Conservation (phyloP, 2,329 filamentous ascomycete species). For the Graphilbum ipis-grandicollis region DNA sequence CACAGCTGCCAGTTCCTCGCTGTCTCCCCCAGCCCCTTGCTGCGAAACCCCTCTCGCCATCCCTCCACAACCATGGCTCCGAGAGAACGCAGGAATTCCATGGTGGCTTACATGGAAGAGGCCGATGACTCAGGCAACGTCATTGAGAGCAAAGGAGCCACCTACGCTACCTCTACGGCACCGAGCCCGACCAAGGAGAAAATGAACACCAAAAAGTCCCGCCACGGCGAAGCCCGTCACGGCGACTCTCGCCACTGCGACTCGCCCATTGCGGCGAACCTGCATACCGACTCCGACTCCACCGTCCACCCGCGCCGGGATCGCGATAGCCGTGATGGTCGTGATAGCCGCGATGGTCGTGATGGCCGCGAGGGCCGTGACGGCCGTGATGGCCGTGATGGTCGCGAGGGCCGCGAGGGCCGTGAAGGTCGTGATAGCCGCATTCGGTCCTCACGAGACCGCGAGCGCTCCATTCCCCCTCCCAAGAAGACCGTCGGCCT, state of each 20-base stretch:
- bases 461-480: conserved; percentile 10
- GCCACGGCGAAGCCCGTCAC: conserved; percentile 19
- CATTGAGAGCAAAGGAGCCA: conserved; percentile 17
- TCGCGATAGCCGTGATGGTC: conserved; percentile 5
- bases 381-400: no score
- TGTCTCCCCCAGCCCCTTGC: no score
- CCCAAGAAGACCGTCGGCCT: conserved; percentile 13
- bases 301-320: conserved; percentile 20
- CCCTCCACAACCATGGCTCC: conserved; percentile 20
- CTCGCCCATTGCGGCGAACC: conserved; percentile 18
- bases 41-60: background rate
- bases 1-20: no score
- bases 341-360: conserved; percentile 5
- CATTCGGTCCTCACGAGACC: conserved; percentile 12
- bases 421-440: no score
- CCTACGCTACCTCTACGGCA: conserved; percentile 31
- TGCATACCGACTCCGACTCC: conserved; percentile 24
- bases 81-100: conserved; percentile 13
- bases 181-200: conserved; percentile 28
- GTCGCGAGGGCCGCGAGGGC: background rate
- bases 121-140: conserved; percentile 29
- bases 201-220: conserved; percentile 29
- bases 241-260: conserved; percentile 20
- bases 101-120: conserved; percentile 30
- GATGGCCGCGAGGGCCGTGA: background rate